These are phyloP conservation scores for Annulohypoxylon nitens DNA, from an alignment of 495 filamentous ascomycete species.

Conservation along the genomic window DNA sequence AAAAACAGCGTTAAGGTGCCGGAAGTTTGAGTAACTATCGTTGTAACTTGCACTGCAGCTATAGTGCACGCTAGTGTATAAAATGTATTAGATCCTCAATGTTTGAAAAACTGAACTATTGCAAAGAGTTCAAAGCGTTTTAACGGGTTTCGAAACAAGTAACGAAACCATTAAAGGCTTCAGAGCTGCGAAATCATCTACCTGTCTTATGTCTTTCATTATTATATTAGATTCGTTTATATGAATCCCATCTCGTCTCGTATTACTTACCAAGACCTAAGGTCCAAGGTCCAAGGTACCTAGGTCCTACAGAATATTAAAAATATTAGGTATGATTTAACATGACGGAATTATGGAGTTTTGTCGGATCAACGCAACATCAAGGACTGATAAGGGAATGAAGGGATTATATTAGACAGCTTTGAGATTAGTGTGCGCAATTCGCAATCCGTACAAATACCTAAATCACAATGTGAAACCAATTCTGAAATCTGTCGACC, in stretches of 20 bases:
- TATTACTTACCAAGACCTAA: not conserved
- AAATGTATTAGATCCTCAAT: not conserved
- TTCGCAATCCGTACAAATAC: conserved; percentile 17
- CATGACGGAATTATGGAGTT: conserved; percentile 15
- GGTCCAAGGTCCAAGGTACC: too few species aligned
- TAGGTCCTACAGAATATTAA: too few species aligned
- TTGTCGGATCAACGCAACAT: conserved; percentile 1
- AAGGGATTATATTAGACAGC: conserved; percentile 15
- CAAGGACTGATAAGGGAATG: conserved; percentile 15
- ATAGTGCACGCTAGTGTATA: not conserved
- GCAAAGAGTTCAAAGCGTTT: not conserved
- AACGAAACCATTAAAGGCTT: not conserved
- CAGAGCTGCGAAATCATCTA: not conserved
- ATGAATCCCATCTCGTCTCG: not conserved
- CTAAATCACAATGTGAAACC: conserved; percentile 40
- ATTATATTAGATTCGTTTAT: conserved; percentile 2
- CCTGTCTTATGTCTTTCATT: not conserved
- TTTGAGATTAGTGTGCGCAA: conserved; percentile 3
- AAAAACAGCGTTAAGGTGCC: conserved; percentile 2
- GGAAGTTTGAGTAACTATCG: not conserved
- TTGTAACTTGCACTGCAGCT: not conserved
- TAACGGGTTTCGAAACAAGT: not conserved
- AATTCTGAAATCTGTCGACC: conserved; percentile 32
- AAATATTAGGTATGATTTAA: not conserved
- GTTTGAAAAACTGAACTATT: not conserved